These are phyloP conservation scores for Favolaschia claudopus DNA, from an alignment of 768 basidiomycete genomes.

Conservation along the genomic window DNA sequence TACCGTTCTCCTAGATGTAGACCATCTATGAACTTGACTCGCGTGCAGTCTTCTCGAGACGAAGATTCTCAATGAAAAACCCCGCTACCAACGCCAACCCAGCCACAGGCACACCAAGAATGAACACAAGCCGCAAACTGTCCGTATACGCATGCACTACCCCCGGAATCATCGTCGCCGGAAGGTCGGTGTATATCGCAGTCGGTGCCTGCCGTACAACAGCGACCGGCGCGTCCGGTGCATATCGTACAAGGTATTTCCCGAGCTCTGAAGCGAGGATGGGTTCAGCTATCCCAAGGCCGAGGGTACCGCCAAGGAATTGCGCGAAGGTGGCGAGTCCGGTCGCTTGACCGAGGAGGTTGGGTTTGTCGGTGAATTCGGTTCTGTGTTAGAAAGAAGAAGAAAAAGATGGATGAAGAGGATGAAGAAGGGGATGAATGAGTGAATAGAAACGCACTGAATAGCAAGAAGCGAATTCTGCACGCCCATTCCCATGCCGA, in stretches of 20 bases:
- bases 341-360: background rate
- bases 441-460: no score
- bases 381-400: background rate
- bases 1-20: no score
- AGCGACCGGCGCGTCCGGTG: background rate
- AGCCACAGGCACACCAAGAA: no score
- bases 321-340: background rate
- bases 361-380: background rate
- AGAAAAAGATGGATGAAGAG: background rate
- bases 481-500: background rate
- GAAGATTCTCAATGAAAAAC: no score
- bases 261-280: background rate
- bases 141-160: no score
- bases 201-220: background rate
- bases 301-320: background rate
- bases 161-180: constrained; percentile 16
- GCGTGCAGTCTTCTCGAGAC: no score
- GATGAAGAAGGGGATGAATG: no score
- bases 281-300: background rate
- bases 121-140: no score
- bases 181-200: constrained; percentile 1
- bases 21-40: no score
- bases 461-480: no score
- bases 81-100: no score
- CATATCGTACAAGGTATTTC: background rate